phyloP scores from a whole-genome alignment of 2,329 filamentous ascomycete species.

The Trichoderma brevicompactum region DNA sequence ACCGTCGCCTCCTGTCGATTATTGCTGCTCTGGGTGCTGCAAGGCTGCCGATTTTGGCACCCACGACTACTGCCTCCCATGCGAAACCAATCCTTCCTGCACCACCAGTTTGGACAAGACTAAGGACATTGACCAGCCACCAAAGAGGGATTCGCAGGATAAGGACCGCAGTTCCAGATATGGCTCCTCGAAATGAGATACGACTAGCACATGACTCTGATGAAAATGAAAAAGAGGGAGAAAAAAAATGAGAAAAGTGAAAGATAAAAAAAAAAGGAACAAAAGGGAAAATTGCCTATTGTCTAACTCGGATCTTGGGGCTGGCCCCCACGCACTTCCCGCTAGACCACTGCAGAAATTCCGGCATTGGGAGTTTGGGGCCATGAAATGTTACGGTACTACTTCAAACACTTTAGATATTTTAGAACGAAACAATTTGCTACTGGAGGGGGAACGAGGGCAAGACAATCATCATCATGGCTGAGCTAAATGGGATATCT shows the following conservation, averaged over 20 bases:
- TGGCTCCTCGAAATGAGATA: background rate
- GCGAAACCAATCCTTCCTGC: constrained; percentile 35
- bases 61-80: constrained; percentile 42
- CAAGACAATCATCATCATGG: constrained; percentile 26
- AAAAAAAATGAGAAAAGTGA: background rate
- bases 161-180: background rate
- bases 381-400: constrained; percentile 2
- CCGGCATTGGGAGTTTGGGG: constrained; percentile 2
- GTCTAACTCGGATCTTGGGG: background rate
- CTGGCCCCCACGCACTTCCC: constrained; percentile 15
- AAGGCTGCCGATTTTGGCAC: constrained; percentile 39
- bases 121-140: constrained; percentile 20
- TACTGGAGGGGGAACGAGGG: background rate
- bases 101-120: constrained; percentile 29
- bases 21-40: constrained; percentile 42
- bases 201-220: too few species aligned
- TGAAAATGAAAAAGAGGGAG: background rate
- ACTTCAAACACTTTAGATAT: background rate
- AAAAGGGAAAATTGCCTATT: background rate
- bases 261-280: background rate
- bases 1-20: constrained; percentile 29
- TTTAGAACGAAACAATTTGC: background rate
- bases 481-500: constrained; percentile 27
- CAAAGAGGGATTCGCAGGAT: constrained; percentile 7
- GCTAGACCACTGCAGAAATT: constrained; percentile 3